Conservation (phyloP, 2,329 filamentous ascomycete genomes). For the Bipolaris bicolor region DNA sequence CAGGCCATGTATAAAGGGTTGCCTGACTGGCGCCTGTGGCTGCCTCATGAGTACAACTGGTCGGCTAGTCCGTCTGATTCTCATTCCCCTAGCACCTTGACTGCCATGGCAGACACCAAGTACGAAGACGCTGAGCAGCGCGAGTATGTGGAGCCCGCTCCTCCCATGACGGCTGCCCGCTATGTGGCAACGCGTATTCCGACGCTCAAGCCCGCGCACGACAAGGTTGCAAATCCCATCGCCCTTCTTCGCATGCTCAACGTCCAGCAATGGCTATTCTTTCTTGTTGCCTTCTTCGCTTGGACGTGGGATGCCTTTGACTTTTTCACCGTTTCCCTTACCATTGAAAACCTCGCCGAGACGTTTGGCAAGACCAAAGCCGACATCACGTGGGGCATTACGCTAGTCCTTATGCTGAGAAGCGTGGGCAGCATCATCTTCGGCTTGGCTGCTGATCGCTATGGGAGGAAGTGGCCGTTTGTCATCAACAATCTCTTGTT, state of each 20-base stretch:
- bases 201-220: slow-evolving; percentile 63
- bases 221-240: slow-evolving; percentile 61
- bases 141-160: slow-evolving; percentile 18
- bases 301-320: slow-evolving; percentile 62
- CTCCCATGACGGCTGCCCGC: slow-evolving; percentile 43
- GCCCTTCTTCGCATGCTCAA: slow-evolving; percentile 59
- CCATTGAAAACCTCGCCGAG: slow-evolving; percentile 60
- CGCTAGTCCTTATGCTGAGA: slow-evolving; percentile 61
- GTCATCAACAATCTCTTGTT: slow-evolving; percentile 67
- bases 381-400: slow-evolving; percentile 66
- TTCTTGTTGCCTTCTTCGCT: slow-evolving; percentile 55
- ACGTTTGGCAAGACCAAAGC: slow-evolving; percentile 61
- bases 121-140: slow-evolving; percentile 18
- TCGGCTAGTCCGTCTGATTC: neutral
- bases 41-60: neutral
- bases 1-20: slow-evolving; percentile 5
- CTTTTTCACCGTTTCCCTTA: slow-evolving; percentile 67
- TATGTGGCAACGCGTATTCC: slow-evolving; percentile 62
- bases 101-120: slow-evolving; percentile 33
- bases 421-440: slow-evolving; percentile 65
- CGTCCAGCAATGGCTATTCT: slow-evolving; percentile 65
- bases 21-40: neutral
- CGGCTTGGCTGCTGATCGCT: slow-evolving; percentile 60
- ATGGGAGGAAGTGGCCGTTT: slow-evolving; percentile 63
- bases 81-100: neutral